Base-by-base conservation (phyloP, 1,284 basidiomycete genomes). In the Naganishia sp. region DNA sequence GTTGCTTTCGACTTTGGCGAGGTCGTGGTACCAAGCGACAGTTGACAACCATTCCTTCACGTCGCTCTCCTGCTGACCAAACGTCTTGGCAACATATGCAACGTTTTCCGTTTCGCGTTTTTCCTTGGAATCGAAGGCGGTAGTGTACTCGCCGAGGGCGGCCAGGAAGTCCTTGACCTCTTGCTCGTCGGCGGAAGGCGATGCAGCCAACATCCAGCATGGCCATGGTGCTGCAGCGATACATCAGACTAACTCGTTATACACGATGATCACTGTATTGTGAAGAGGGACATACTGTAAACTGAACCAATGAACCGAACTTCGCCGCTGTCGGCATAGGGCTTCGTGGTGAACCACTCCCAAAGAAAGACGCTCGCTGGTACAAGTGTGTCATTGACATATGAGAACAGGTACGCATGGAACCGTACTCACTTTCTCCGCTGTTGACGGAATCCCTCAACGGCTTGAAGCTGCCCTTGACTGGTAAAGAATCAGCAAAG, bases 301-400 rank as follows among this genome's bases (percentile, higher is more conserved):
- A 78, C 77, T 5, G 74, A 79, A 23, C 79, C 79, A 62, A 81
- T 77, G 74, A 94, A 93, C 51, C 88, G 86, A 54, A 88, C 90
- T 77, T 93, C 87, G 35, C 90, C 90, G 17, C 84, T 83, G 76
- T 95, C 91, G 17, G 85, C 85, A 73, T 86, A 96, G 1, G 95
- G 94, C 77, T 97, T 98, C 18, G 94, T 97, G 2, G 95, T 98
- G 79, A 96, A 97, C 90, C 90, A 94, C 78, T 95, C 93, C 93
- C 94, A 96, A 86, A 93, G 89, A 79, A 91, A 92, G 15, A 88
- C 89, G 73, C 88, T 88, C 18, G 88, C 90, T 25, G 86, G 35
- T 39, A 1, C 35, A 83, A 53, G 77, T 77, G n/a, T 39, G 13
- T 10, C 35, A 13, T 39, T 39, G 3, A 13, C 35, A 39, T 2